phyloP scores from a whole-genome alignment of 192 early-diverging fungal species.

The Coemansia aciculifera region DNA sequence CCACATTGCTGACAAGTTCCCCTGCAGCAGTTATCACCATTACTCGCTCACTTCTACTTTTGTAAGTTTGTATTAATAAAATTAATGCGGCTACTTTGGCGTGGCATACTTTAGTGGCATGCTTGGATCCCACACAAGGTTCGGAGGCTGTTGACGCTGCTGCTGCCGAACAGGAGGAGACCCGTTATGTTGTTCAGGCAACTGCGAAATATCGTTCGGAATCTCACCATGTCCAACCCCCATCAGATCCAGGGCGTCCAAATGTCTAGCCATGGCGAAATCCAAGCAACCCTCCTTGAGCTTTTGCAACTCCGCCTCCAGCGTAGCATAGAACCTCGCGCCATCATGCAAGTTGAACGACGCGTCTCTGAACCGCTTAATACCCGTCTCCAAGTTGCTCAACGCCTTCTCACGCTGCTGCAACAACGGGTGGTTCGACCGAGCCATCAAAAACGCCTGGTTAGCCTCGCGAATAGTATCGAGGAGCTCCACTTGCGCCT shows the following conservation, averaged over 20 bases:
- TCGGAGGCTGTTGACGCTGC: constrained; percentile 19
- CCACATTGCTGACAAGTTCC: too few relatives aligned
- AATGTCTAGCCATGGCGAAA: constrained; percentile 66
- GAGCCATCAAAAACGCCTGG: constrained; percentile 63
- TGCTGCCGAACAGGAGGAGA: constrained; percentile 1
- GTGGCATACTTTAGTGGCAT: constrained; percentile 46
- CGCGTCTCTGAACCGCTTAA: constrained; percentile 72
- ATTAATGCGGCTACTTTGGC: constrained; percentile 11
- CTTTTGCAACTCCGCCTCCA: constrained; percentile 63
- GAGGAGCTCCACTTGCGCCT: constrained; percentile 65
- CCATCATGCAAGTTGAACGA: constrained; percentile 77
- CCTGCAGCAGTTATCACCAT: too few relatives aligned
- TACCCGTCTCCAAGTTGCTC: constrained; percentile 74
- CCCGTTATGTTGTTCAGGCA: constrained; percentile 2
- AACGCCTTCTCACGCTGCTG: constrained; percentile 73
- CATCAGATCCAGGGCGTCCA: constrained; percentile 64
- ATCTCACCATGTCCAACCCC: constrained; percentile 30
- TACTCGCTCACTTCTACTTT: too few relatives aligned
- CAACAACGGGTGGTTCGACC: constrained; percentile 60
- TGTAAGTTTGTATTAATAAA: neutral
- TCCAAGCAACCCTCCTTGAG: constrained; percentile 67
- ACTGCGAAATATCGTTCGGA: constrained; percentile 24
- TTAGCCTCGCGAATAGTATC: constrained; percentile 64
- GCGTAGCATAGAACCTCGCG: constrained; percentile 67
- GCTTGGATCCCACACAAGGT: constrained; percentile 44